Base-by-base conservation (phyloP, 2,329 filamentous ascomycete species). In the Podosphaera leucotricha region DNA sequence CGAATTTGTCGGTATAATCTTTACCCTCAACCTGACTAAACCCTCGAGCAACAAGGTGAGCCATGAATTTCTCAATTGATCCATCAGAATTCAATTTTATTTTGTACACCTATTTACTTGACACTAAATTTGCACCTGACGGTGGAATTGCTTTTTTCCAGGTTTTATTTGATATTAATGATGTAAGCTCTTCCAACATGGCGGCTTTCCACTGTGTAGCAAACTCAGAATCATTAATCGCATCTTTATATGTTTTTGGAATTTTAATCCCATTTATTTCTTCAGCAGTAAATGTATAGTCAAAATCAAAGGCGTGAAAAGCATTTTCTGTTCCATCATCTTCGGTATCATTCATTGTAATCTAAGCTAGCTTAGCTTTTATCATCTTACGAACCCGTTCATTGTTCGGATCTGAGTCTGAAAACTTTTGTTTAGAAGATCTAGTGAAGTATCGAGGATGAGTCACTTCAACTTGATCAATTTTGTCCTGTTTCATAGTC, bases 1-100 rank as follows among this genome's bases (percentile, higher is more conserved):
- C 41, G 21, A 43, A 43, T 6, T 26, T 43, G 21, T 43, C 28
- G 18, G 19, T 35, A 35, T 43, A 41, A 18, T 41, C 39, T 13
- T 41, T n/a, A 8, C 39, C 39, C 11, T n/a, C 15, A 3, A 21
- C 30, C 19, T 41, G 39, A 6, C 16, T 21, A 22, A 41, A 41
- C 10, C 39, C 26, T 18, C 22, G 21, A 6, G n/a, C 24, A 28
- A 41, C 22, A 4, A 41, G n/a, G n/a, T 22, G 22, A 30, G 39
- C 39, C 19, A 30, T 41, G 15, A 41, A 41, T 10, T 22, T 3
- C 15, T 41, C 39, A 30, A 41, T n/a, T n/a, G 26, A 21, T 10
- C 39, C 41, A 35, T 43, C 30, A n/a, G n/a, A 2, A n/a, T 19
- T 35, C 22, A 6, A 16, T 35, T 43, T 33, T n/a, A 35, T 33